A percentile compares a stretch with the other conserved stretches of the same genome.
These are phyloP conservation scores for Erythrophleum ivorense DNA, from an alignment of 331 rosid genomes.

Conservation along the genomic window DNA sequence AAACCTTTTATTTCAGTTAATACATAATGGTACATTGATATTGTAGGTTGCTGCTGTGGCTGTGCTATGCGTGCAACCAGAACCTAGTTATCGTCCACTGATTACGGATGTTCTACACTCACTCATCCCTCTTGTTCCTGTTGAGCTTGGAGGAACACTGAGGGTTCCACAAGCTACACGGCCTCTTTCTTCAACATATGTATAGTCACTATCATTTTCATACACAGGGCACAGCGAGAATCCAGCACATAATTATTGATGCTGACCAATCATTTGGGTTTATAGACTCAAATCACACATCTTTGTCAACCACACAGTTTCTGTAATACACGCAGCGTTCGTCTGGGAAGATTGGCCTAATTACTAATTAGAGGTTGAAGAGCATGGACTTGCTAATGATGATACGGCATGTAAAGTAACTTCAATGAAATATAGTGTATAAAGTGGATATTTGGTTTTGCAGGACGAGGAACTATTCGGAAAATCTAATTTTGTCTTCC, in stretches of 20 bases:
- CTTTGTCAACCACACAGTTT: conserved; percentile 1
- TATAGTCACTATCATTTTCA: conserved; percentile 27
- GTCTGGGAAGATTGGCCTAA: conserved; percentile 18
- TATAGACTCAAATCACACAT: background rate
- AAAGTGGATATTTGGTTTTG: conserved; percentile 16
- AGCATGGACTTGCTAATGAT: conserved; percentile 30
- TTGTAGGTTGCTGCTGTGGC: conserved; percentile 96
- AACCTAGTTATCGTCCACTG: conserved; percentile 93
- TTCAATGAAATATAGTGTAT: conserved; percentile 18
- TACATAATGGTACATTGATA: background rate
- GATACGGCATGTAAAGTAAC: conserved; percentile 29
- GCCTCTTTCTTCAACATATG: conserved; percentile 45
- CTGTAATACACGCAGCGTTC: background rate
- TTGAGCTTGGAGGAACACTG: conserved; percentile 91
- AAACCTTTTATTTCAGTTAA: background rate
- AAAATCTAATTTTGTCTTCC: conserved; percentile 19
- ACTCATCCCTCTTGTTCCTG: conserved; percentile 86
- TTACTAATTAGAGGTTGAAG: background rate
- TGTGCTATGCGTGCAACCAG: conserved; percentile 92
- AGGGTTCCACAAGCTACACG: conserved; percentile 55
- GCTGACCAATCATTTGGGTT: conserved; percentile 10
- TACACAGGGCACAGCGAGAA: conserved; percentile 2
- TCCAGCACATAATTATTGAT: conserved; percentile 31
- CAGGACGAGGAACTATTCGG: conserved; percentile 29
- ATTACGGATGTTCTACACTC: conserved; percentile 95